Base-by-base conservation (phyloP, 352 stramenopile species). In the Phytopythium montanum region DNA sequence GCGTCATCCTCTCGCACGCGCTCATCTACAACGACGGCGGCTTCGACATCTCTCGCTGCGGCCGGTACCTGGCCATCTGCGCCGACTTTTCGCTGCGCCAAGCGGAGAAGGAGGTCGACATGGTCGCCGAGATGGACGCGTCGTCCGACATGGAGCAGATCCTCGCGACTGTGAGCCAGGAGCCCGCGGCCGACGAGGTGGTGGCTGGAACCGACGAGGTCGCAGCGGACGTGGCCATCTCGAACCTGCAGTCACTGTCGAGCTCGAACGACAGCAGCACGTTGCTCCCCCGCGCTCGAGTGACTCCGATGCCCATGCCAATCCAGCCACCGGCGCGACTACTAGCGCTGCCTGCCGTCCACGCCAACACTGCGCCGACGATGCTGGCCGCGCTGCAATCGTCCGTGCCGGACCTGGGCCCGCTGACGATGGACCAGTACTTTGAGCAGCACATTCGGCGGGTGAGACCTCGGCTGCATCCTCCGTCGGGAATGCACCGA, bases 1-100 rank as follows among this genome's bases (percentile, higher is more conserved):
- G 82, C 12, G 70, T 89, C 0, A 82, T 96, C 60, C 68, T 98
- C 44, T 93, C 88, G 1, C 87, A 97, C 57, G 93, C 96, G 5
- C 81, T 99, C 54, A 88, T 99, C 29, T 99, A 99, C 73, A 99
- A 98, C 65, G 96, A 99, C 69, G 96, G 96, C 51, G 96, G 96
- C 38, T 98, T 99, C 73, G 96, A 99, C 73, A 88, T 99, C 44
- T 98, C 95, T 18, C 79, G 83, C 19, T 97, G 97, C 65, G 96
- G 96, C 2, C 91, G 90, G 26, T 96, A 97, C 49, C 81, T 99
- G 34, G 94, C 92, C 41, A 96, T 97, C 48, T 99, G 96, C 76
- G 94, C 95, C 25, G 94, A 98, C 65, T 97, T 98, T 67, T 98
- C 84, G 16, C 54, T 94, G 13, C 74, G 92, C 57, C 77, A 98